A percentile compares a stretch with the other conserved stretches of the same genome.
Evolutionary conservation across 768 basidiomycete genomes (phyloP).

Genomic region (Thelephora aurantiotincta): DNA sequence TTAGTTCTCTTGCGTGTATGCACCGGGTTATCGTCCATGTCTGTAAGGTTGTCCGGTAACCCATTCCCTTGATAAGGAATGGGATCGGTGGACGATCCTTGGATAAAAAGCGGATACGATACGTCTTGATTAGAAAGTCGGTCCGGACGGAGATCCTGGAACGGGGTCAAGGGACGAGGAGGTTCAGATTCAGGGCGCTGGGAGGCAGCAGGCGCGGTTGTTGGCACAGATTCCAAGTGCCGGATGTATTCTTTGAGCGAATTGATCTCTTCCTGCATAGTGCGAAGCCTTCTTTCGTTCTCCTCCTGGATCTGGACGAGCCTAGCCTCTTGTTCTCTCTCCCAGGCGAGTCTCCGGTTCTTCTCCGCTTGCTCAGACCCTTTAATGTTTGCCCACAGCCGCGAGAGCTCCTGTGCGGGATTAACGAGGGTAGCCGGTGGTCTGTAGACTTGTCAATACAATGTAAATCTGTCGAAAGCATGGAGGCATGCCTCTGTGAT

Average conservation of each 20-base stretch:
- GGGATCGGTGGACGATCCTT: neutral
- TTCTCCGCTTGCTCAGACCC: conserved; percentile 49
- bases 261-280: conserved; percentile 39
- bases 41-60: too few species aligned
- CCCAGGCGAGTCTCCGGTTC: conserved; percentile 49
- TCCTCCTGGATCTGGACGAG: conserved; percentile 39
- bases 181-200: conserved; percentile 2
- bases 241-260: conserved; percentile 27
- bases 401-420: conserved; percentile 45
- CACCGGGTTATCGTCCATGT: neutral
- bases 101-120: neutral
- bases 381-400: conserved; percentile 39
- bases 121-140: neutral
- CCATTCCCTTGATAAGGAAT: too few species aligned
- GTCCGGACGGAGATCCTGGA: neutral
- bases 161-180: neutral
- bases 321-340: conserved; percentile 54
- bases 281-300: conserved; percentile 39
- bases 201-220: neutral
- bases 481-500: conserved; percentile 4
- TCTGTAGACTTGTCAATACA: neutral
- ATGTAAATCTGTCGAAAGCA: neutral
- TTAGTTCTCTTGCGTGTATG: neutral
- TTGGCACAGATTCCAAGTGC: conserved; percentile 7
- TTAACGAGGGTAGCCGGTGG: conserved; percentile 19